Base-by-base conservation (phyloP, 78 protist species). In the Dictyostelium capitatum region DNA sequence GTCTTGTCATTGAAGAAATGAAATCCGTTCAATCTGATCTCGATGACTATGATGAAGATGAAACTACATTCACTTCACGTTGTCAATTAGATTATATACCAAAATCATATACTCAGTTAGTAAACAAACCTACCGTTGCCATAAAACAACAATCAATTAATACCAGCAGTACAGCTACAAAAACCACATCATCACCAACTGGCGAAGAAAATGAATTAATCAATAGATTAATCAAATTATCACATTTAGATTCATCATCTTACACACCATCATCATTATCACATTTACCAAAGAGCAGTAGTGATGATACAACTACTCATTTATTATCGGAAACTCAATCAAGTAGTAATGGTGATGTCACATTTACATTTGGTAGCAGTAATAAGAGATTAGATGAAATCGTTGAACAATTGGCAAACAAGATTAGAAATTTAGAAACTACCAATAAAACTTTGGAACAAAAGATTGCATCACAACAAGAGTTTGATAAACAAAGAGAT, bases 341-440 rank as follows among this genome's bases (percentile, higher is more conserved):
- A 4, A 30, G 47, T 7, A n/a, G 43, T 32, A 43, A 43, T 17
- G 48, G 48, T 67, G 32, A 25, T 67, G 23, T 32, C 6, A 67
- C 75, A 2, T 67, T 30, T 67, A 67, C 75, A 32, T 67, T 67
- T 67, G 75, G 75, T 32, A 20, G 19, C 6, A 32, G 48, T 32
- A 67, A 37, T 28, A 67, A 67, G 75, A 67, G 32, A 67, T 67
- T 67, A 48, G 75, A 67, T 67, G 48, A 67, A 67, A 67, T 67
- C 25, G 8, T 67, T 32, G 75, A 67, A 32, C 48, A 67, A 67
- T 67, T 67, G 23, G 75, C 75, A 7, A 25, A 67, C 20, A 67
- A 67, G 19, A 67, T 67, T 19, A 67, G 46, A 67, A 67, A 67
- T 28, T 67, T 67, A 6, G 75, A 67, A 67, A 67, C 75, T 32